Evolutionary conservation across 2,329 filamentous ascomycete species (phyloP), one percentile per base, ranked within the genome.

Genomic region (Huntiella omanensis): DNA sequence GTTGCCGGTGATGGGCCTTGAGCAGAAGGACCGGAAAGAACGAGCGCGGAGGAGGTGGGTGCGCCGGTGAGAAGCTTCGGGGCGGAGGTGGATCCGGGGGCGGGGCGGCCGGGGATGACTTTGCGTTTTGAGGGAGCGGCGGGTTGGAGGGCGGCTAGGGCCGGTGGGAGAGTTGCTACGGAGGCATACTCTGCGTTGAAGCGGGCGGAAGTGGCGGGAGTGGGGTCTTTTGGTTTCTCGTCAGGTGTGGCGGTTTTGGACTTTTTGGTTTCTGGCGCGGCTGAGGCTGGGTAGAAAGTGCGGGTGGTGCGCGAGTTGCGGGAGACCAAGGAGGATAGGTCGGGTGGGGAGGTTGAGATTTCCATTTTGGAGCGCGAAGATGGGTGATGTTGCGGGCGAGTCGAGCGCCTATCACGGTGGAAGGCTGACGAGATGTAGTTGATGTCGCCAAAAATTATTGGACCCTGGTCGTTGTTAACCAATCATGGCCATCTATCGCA

Each of bases 71-170:
- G 58, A n/a, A 65, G 57, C 52, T 64, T 65, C 10, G 40, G 10
- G 28, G 35, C 34, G 13, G 32, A 16, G 12, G 17, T 38, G 16
- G n/a, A 22, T 15, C 35, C 62, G 13, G 28, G 38, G 33, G 46
- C 33, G 33, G 41, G 17, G 16, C 34, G 35, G 33, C 34, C 28
- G 32, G 41, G 34, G 39, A 44, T 35, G 28, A 49, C 19, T 33
- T 47, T 50, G 40, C 48, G 48, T 28, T 41, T 50, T 1, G 45
- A 45, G 5, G 43, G 13, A 16, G 41, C 40, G 22, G 35, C 73
- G 11, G 81, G 79, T 60, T 87, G 80, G 59, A 87, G 91, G 16
- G 83, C 79, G 33, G 83, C 83, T 15, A 95, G 70, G 1, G 75
- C 75, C 16, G 80, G 74, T 4, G 87, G 87, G 3, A 95, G 70